phyloP scores from a whole-genome alignment of 1,284 basidiomycete genomes.

The Schizopora paradoxa region DNA sequence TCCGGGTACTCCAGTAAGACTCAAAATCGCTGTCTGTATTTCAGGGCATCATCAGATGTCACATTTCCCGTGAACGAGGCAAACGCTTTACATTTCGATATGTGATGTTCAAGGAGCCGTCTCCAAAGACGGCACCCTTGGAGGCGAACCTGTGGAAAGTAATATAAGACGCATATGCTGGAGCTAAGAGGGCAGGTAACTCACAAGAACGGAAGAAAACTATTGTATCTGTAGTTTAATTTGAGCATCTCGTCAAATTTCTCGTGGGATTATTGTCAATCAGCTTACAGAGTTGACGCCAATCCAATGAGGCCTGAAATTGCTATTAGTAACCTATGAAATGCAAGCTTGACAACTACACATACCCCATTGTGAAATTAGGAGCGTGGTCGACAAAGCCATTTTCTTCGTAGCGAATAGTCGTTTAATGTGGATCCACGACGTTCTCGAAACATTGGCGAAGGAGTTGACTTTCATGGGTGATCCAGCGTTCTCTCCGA shows the following conservation, averaged over 20 bases:
- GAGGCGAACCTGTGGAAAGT: slow-evolving; percentile 32
- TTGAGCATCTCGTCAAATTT: slow-evolving; percentile 1
- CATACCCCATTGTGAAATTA: slow-evolving; percentile 52
- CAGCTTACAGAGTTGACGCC: slow-evolving; percentile 44
- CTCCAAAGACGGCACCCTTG: slow-evolving; percentile 44
- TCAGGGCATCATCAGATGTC: slow-evolving; percentile 3
- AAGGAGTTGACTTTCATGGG: background rate
- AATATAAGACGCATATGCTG: background rate
- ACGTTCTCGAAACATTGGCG: slow-evolving; percentile 25
- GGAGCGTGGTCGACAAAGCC: slow-evolving; percentile 51
- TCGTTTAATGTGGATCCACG: slow-evolving; percentile 40
- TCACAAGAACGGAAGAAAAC: slow-evolving; percentile 48
- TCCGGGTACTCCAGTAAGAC: slow-evolving; percentile 61
- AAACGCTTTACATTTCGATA: slow-evolving; percentile 41
- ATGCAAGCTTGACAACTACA: background rate
- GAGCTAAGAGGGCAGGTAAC: slow-evolving; percentile 18
- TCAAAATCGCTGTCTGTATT: slow-evolving; percentile 52
- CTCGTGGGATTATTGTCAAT: background rate
- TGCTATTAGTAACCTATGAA: slow-evolving; percentile 1
- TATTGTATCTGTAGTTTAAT: slow-evolving; percentile 35
- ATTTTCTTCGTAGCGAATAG: slow-evolving; percentile 52
- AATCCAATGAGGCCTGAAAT: slow-evolving; percentile 51
- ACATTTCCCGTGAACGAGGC: background rate
- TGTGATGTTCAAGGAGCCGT: slow-evolving; percentile 43
- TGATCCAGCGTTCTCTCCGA: slow-evolving; percentile 18